Percentiles rank a stretch among this genome's conserved stretches.
phyloP scores from a whole-genome alignment of 495 filamentous ascomycete genomes.

The Aspergillus diversus region DNA sequence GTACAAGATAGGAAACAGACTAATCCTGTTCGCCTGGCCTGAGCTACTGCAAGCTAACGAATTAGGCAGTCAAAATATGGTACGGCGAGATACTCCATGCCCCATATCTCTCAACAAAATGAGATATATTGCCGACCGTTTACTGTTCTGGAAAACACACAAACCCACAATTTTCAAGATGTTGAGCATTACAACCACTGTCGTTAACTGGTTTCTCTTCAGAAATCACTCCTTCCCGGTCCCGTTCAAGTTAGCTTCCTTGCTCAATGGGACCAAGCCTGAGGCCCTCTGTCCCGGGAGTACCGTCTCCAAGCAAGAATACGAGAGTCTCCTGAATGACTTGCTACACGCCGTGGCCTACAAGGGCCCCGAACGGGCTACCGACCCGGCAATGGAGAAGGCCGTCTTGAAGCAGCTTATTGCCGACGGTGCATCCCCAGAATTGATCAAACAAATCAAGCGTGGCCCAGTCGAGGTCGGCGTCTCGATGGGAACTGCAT shows the following conservation, averaged over 20 bases:
- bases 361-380: neutral
- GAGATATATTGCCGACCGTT: neutral
- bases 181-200: neutral
- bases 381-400: neutral
- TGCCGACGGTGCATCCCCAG: neutral
- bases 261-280: neutral
- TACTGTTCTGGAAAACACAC: neutral
- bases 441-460: neutral
- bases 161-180: neutral
- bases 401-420: neutral
- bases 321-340: constrained; percentile 1
- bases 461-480: constrained; percentile 1
- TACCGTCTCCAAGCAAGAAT: neutral
- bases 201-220: neutral
- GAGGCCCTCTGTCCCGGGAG: constrained; percentile 1
- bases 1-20: constrained; percentile 1
- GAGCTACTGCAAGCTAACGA: neutral
- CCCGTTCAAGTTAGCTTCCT: neutral
- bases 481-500: neutral
- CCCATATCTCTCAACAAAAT: too few relatives aligned
- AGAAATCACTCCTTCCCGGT: neutral
- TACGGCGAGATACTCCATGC: too few relatives aligned
- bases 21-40: neutral
- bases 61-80: neutral
- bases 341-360: neutral